Evolutionary conservation across 2,329 filamentous ascomycete genomes (phyloP), one percentile per base, ranked within the genome.

Genomic region (Thelonectria discophora): DNA sequence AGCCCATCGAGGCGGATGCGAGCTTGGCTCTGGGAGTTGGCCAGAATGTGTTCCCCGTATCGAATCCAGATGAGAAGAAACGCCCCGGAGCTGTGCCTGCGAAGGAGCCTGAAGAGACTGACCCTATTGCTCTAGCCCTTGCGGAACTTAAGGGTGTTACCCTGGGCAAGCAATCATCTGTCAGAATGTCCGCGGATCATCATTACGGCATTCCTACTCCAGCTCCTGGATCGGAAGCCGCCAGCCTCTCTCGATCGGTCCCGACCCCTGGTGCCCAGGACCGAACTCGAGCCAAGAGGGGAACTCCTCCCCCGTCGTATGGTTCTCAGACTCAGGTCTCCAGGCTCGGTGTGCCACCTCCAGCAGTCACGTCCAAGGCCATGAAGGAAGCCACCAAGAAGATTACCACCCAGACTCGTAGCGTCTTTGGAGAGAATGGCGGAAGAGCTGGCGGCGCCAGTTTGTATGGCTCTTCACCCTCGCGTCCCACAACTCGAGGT

Each of bases 371-470:
- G 0, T 91, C 93, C 4, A 92, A 90, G 65, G 92, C 95, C 49
- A 99, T 99, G 96, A 92, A 97, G 73, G 92, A 97, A 76, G 92
- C 94, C 4, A 95, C 93, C 0, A 90, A 96, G 70, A 93, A 93
- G 76, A 97, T 94, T 72, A 88, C 91, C 20, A 87, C 89, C 47
- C 91, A 97, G 76, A 92, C 92, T 3, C 87, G 92, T 45, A 93
- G 85, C 72, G 89, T 97, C 81, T 95, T 96, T 76, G 82, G 73
- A 32, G 76, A 78, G 2, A 74, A 73, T 15, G 80, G 77, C 15
- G 80, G 77, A 1, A 72, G 79, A 32, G 66, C 72, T 50, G 75
- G 75, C 51, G 75, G 75, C 52, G 42, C 64, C 24, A 66, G 65
- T 13, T 60, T 61, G 12, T 73, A 68, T 34, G 74, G 73, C 47